A percentile compares a stretch with the other conserved stretches of the same genome.
Conservation (phyloP, 1,284 basidiomycete genomes). For the Microbotryum silenes-acaulis region DNA sequence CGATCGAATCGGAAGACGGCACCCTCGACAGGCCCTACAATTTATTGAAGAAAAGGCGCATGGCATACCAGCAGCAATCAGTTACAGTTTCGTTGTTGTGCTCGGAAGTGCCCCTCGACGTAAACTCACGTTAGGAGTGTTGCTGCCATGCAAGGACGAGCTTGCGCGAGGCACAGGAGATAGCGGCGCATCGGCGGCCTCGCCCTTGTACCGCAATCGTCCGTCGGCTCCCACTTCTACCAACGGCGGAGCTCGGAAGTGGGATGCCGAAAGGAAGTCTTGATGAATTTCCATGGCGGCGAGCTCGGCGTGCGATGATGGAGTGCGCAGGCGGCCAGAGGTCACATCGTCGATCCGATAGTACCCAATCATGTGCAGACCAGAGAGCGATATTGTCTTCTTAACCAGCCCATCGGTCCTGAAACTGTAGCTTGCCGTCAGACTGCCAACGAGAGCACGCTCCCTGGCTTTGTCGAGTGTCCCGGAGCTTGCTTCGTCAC, state of each 20-base stretch:
- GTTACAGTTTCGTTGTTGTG: too few relatives aligned
- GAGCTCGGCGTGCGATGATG: conserved; percentile 81
- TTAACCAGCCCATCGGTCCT: conserved; percentile 86
- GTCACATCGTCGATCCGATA: conserved; percentile 89
- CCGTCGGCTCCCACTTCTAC: conserved; percentile 30
- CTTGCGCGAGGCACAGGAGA: conserved; percentile 15
- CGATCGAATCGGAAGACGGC: conserved; percentile 4
- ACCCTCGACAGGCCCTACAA: conserved; percentile 10
- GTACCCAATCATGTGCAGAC: conserved; percentile 93
- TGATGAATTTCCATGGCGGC: conserved; percentile 65
- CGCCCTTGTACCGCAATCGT: conserved; percentile 20
- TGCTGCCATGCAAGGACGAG: conserved; percentile 16
- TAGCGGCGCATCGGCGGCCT: conserved; percentile 21
- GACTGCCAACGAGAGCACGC: conserved; percentile 71
- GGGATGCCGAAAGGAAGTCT: conserved; percentile 23
- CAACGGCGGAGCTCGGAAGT: conserved; percentile 34
- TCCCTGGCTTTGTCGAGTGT: conserved; percentile 48
- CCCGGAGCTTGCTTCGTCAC: conserved; percentile 8
- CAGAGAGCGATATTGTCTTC: conserved; percentile 54
- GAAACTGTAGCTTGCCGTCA: conserved; percentile 87
- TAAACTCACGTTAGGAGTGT: neutral
- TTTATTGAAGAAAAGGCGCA: neutral
- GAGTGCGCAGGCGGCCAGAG: conserved; percentile 73
- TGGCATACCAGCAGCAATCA: too few relatives aligned
- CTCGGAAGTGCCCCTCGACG: too few relatives aligned